phyloP scores from a whole-genome alignment of 2,329 filamentous ascomycete species.

The Cryoendolithus antarcticus region DNA sequence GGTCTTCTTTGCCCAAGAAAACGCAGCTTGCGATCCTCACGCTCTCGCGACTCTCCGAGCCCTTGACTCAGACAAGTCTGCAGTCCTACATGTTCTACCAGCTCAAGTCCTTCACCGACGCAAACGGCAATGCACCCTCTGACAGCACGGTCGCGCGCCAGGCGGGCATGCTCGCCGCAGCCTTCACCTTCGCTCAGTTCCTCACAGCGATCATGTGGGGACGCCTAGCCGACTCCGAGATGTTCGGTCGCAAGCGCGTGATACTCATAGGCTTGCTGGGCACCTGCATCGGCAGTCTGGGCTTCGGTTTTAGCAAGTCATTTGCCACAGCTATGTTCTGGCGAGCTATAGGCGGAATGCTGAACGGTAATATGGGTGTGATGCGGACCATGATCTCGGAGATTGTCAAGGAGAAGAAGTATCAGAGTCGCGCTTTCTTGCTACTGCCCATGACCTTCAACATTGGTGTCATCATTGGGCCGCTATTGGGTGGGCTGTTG shows the following conservation, averaged over 20 bases:
- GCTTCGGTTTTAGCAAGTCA: slow-evolving; percentile 55
- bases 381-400: slow-evolving; percentile 65
- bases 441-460: slow-evolving; percentile 59
- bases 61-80: slow-evolving; percentile 65
- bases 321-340: slow-evolving; percentile 54
- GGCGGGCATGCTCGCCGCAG: slow-evolving; percentile 64
- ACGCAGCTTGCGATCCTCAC: slow-evolving; percentile 66
- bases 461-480: slow-evolving; percentile 37
- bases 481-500: slow-evolving; percentile 51
- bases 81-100: slow-evolving; percentile 81
- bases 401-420: slow-evolving; percentile 57
- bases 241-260: slow-evolving; percentile 60
- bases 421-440: slow-evolving; percentile 42
- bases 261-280: slow-evolving; percentile 68
- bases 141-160: slow-evolving; percentile 60
- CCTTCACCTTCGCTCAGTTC: slow-evolving; percentile 73
- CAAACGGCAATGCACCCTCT: slow-evolving; percentile 31
- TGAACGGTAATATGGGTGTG: slow-evolving; percentile 64
- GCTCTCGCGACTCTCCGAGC: slow-evolving; percentile 67
- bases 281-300: slow-evolving; percentile 51
- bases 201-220: slow-evolving; percentile 76
- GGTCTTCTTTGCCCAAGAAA: slow-evolving; percentile 64
- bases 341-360: slow-evolving; percentile 50
- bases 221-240: slow-evolving; percentile 50
- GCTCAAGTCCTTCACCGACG: slow-evolving; percentile 53